phyloP scores from a whole-genome alignment of 148 eudicot genomes.

The Camellia sinensis region DNA sequence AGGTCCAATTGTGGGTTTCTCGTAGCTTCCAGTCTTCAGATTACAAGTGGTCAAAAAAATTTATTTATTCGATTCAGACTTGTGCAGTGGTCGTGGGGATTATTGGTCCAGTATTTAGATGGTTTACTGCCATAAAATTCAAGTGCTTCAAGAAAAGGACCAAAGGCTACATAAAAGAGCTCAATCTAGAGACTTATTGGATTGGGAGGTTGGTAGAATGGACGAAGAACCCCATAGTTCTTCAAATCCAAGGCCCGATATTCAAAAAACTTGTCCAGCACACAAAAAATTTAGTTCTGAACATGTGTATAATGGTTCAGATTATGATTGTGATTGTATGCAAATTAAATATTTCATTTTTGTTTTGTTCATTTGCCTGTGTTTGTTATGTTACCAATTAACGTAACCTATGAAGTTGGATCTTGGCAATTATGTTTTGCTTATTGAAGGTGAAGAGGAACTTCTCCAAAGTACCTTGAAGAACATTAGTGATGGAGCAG shows the following conservation, averaged over 20 bases:
- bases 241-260: background rate
- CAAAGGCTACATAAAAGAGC: background rate
- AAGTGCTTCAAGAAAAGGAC: background rate
- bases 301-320: constrained; percentile 16
- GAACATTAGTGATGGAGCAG: background rate
- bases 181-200: constrained; percentile 29
- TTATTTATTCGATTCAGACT: constrained; percentile 16
- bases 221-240: constrained; percentile 16
- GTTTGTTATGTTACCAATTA: background rate
- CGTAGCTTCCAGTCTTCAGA: background rate
- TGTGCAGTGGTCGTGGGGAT: constrained; percentile 23
- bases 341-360: constrained; percentile 19
- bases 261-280: constrained; percentile 11
- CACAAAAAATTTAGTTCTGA: constrained; percentile 5
- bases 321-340: constrained; percentile 14
- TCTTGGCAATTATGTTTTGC: constrained; percentile 1
- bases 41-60: constrained; percentile 24
- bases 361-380: background rate
- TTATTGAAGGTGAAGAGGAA: constrained; percentile 10
- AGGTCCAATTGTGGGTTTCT: background rate
- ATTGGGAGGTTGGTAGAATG: constrained; percentile 19
- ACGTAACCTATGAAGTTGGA: background rate
- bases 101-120: constrained; percentile 22
- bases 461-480: background rate
- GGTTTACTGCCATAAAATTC: constrained; percentile 18